Evolutionary conservation across 495 filamentous ascomycete genomes (phyloP).

Genomic region (Penicillium coprophilum): DNA sequence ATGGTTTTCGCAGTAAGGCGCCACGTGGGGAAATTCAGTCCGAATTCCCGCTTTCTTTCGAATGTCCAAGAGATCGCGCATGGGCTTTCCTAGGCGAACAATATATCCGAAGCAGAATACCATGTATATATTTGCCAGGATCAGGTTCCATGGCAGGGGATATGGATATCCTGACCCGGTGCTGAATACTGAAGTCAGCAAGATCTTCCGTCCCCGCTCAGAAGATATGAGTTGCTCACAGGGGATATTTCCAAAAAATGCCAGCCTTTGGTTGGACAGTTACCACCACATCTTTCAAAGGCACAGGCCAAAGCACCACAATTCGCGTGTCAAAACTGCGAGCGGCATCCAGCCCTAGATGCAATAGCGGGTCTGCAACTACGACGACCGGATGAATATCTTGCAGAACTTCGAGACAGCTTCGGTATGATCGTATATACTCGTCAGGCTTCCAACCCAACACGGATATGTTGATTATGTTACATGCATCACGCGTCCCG

Average conservation of each 20-base stretch:
- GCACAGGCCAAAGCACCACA: constrained; percentile 39
- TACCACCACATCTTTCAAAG: constrained; percentile 41
- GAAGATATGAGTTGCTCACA: constrained; percentile 29
- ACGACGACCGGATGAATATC: constrained; percentile 42
- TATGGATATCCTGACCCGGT: constrained; percentile 49
- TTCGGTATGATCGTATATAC: constrained; percentile 48
- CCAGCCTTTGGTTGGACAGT: constrained; percentile 35
- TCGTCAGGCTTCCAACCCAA: constrained; percentile 48
- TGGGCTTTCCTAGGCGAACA: constrained; percentile 19
- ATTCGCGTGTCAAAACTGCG: constrained; percentile 32
- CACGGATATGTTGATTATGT: constrained; percentile 36
- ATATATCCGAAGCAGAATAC: constrained; percentile 18
- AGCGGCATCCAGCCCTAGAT: constrained; percentile 50
- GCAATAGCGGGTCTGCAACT: constrained; percentile 52
- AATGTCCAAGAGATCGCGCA: constrained; percentile 21
- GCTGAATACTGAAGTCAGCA: constrained; percentile 23
- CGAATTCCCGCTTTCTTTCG: constrained; percentile 28
- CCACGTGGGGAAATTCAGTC: constrained; percentile 32
- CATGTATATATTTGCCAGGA: constrained; percentile 41
- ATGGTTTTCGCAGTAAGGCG: constrained; percentile 36
- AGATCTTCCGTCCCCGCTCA: background rate
- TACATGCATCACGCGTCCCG: constrained; percentile 38
- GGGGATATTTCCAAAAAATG: constrained; percentile 46
- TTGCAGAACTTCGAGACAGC: constrained; percentile 44
- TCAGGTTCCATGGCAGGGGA: constrained; percentile 42